Conservation (phyloP, 2,329 filamentous ascomycete species). For the Zarea fungicola region DNA sequence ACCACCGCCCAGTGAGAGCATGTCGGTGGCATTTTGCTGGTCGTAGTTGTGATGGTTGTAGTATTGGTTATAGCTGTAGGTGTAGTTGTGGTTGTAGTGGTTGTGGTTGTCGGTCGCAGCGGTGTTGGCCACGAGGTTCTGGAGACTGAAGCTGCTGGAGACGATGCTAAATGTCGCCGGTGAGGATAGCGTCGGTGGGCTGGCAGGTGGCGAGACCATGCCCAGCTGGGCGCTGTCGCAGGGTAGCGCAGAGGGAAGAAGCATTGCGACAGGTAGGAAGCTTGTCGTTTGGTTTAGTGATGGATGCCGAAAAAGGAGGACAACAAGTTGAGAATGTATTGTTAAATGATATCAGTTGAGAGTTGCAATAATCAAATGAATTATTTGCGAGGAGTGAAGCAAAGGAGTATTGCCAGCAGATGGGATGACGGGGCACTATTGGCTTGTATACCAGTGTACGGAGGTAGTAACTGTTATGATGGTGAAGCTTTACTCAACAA, state of each 20-base stretch:
- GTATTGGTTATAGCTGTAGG: not conserved
- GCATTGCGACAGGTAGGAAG: conserved; percentile 33
- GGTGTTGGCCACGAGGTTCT: conserved; percentile 49
- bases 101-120: not conserved
- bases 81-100: not conserved
- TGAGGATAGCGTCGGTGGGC: conserved; percentile 44
- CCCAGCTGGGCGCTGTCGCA: conserved; percentile 51
- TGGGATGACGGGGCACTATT: not conserved
- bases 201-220: conserved; percentile 55
- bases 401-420: not conserved
- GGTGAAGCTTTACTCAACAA: no score
- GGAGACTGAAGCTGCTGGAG: conserved; percentile 55
- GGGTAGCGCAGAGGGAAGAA: conserved; percentile 53
- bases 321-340: not conserved
- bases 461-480: no score
- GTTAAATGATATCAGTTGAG: not conserved
- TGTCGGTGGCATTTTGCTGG: not conserved
- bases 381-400: no score
- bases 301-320: not conserved
- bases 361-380: not conserved
- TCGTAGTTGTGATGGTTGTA: not conserved
- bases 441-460: conserved; percentile 10
- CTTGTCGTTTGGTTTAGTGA: not conserved
- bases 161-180: conserved; percentile 50
- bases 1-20: conserved; percentile 28